A percentile compares a stretch with the other conserved stretches of the same genome.
These are phyloP conservation scores for Carex myosuroides DNA, from an alignment of 176 grass and related monocot species.

Conservation along the genomic window DNA sequence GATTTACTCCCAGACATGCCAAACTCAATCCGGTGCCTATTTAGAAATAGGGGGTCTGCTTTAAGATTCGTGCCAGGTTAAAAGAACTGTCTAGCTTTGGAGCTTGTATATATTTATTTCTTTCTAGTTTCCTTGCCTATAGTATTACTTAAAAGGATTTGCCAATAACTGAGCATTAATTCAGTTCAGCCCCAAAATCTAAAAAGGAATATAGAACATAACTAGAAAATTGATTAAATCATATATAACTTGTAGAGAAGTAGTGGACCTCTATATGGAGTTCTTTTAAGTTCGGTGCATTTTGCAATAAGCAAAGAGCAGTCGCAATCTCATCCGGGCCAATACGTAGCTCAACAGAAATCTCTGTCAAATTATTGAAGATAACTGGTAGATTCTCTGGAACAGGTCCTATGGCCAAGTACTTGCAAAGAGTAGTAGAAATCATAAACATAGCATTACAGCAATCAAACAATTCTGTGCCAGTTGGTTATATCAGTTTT, in stretches of 20 bases:
- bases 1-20: too few species aligned
- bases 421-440: constrained; percentile 15
- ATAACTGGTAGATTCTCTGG: neutral
- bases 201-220: neutral
- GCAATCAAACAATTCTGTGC: neutral
- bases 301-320: constrained; percentile 34
- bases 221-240: neutral
- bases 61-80: too few species aligned
- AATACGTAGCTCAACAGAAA: constrained; percentile 16
- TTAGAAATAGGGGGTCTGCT: too few species aligned
- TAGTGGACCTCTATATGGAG: constrained; percentile 22
- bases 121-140: neutral
- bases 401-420: neutral
- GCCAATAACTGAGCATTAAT: neutral
- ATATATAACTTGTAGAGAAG: neutral
- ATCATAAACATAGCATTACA: neutral
- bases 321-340: constrained; percentile 3
- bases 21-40: too few species aligned
- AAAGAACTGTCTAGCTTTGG: too few species aligned
- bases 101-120: neutral
- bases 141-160: neutral
- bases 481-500: neutral
- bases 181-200: neutral
- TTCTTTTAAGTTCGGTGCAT: constrained; percentile 33
- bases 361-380: constrained; percentile 32